A percentile compares a stretch with the other conserved stretches of the same genome.
phyloP scores from a whole-genome alignment of 768 basidiomycete species.

The Psilocybe tampanensis region DNA sequence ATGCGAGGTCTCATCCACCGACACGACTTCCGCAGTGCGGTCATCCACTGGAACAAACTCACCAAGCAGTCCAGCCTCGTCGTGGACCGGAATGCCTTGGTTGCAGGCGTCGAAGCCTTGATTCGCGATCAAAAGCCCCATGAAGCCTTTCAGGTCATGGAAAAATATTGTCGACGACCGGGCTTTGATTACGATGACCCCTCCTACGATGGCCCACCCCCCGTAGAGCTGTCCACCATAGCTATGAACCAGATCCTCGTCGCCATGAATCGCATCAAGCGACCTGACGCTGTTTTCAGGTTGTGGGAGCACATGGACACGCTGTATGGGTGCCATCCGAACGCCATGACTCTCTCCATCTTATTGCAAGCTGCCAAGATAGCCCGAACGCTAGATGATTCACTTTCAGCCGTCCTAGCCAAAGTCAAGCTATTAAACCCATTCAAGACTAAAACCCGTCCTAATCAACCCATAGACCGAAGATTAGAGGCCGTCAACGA shows the following conservation, averaged over 20 bases:
- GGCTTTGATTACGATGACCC: background rate
- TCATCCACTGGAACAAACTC: constrained; percentile 45
- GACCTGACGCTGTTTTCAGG: constrained; percentile 65
- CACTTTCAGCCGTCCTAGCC: constrained; percentile 51
- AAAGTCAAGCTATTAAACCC: constrained; percentile 41
- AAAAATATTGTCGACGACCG: constrained; percentile 30
- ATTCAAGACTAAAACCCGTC: constrained; percentile 24
- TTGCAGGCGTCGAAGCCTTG: constrained; percentile 51
- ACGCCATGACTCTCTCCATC: constrained; percentile 56
- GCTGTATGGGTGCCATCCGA: constrained; percentile 60
- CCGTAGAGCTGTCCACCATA: constrained; percentile 22
- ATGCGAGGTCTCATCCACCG: constrained; percentile 55
- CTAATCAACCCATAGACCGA: background rate
- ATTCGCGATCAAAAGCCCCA: constrained; percentile 44
- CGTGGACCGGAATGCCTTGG: constrained; percentile 51
- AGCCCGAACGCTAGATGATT: constrained; percentile 52
- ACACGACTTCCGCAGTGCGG: constrained; percentile 39
- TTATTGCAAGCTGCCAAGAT: constrained; percentile 63
- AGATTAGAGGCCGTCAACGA: constrained; percentile 28
- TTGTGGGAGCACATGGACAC: constrained; percentile 69
- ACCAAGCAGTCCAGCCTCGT: constrained; percentile 27
- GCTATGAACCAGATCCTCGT: constrained; percentile 43
- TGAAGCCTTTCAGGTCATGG: constrained; percentile 53
- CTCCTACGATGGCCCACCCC: background rate
- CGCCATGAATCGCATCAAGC: constrained; percentile 48